Evolutionary conservation across 139 green algal genomes (phyloP), one percentile per base, ranked within the genome.

Genomic region (Gonium pectorale): DNA sequence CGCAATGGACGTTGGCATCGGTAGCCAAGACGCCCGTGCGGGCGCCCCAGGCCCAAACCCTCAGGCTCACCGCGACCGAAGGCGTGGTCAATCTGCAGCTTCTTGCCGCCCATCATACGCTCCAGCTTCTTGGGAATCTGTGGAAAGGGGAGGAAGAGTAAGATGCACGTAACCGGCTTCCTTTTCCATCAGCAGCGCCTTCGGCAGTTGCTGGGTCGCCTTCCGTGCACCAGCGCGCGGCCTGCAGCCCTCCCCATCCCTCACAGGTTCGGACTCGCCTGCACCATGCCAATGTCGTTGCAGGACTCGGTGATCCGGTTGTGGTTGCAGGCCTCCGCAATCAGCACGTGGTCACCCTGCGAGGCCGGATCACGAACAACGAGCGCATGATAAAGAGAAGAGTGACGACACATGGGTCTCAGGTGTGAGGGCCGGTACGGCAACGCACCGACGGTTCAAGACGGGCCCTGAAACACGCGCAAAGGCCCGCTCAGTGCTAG

Each of bases 311-410:
- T 93, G 87, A 95, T 95, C 77, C 91, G 83, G 89, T 93, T 95
- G 87, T 94, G 92, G 89, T 94, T 95, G 90, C 92, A 95, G 0
- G 92, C 92, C 86, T 95, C 92, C 0, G 91, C 88, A 29, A 95
- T 81, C 52, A 95, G 82, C 59, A 95, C 85, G 0, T 70, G 52
- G 86, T 92, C 89, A 26, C 83, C 72, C 73, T 52, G 35, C 5
- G 35, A 3, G 35, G 33, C 66, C n/a, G 46, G 46, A 40, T 37
- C 41, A n/a, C 46, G 4, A 77, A 49, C 62, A 26, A 33, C 56
- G 62, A 7, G n/a, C n/a, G n/a, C n/a, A n/a, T n/a, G n/a, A n/a
- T n/a, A n/a, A n/a, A n/a, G n/a, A n/a, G n/a, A n/a, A n/a, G n/a
- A n/a, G n/a, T n/a, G n/a, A n/a, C n/a, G n/a, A n/a, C n/a, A n/a